Conservation (phyloP, 2,329 filamentous ascomycete genomes). For the Ploettnerulaceae sp. region DNA sequence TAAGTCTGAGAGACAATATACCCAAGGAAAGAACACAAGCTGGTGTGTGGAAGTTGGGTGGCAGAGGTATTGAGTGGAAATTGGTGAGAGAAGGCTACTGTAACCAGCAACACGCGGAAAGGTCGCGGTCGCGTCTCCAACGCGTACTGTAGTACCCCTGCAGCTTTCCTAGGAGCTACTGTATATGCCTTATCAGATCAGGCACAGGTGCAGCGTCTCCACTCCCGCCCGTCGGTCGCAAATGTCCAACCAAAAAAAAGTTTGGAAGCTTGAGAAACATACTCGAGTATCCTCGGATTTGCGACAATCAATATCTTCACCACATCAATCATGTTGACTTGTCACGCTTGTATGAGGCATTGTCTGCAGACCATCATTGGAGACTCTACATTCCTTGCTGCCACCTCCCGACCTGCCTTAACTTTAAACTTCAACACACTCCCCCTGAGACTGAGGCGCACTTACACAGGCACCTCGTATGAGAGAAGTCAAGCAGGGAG, state of each 20-base stretch:
- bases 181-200: conserved; percentile 4
- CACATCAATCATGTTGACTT: conserved; percentile 27
- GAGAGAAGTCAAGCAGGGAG: not conserved
- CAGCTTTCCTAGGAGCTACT: not conserved
- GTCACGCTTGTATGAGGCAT: conserved; percentile 29
- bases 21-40: too few species aligned
- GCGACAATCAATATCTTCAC: not conserved
- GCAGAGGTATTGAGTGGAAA: not conserved
- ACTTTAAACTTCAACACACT: not conserved
- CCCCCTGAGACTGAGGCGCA: conserved; percentile 11
- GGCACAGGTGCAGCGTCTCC: too few species aligned
- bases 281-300: too few species aligned
- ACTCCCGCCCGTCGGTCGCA: not conserved
- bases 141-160: conserved; percentile 19
- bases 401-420: conserved; percentile 8
- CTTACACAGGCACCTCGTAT: conserved; percentile 9
- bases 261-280: not conserved
- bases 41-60: too few species aligned
- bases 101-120: conserved; percentile 11
- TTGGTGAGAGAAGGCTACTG: not conserved
- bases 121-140: conserved; percentile 4
- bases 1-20: not conserved
- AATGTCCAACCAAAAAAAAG: conserved; percentile 1
- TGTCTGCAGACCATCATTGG: conserved; percentile 28
- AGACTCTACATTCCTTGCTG: conserved; percentile 15